Evolutionary conservation across 495 filamentous ascomycete species (phyloP).

Genomic region (Xylaria scruposa): DNA sequence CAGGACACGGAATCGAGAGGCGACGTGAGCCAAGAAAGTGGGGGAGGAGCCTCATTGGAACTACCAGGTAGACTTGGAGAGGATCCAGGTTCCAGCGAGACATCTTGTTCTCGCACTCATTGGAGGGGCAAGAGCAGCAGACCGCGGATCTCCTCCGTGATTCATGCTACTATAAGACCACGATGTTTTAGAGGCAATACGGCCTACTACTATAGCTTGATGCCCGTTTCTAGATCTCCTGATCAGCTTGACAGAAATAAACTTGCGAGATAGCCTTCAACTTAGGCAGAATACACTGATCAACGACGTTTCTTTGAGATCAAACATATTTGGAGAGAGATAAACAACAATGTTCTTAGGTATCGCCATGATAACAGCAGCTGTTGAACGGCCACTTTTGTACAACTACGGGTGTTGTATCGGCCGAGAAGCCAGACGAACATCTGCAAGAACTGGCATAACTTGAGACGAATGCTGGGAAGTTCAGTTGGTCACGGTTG

Average conservation of each 20-base stretch:
- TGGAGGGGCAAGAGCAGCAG: neutral
- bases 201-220: constrained; percentile 1
- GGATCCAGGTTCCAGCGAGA: constrained; percentile 2
- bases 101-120: neutral
- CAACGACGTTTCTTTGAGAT: constrained; percentile 12
- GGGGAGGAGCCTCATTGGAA: constrained; percentile 18
- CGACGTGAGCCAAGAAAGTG: constrained; percentile 22
- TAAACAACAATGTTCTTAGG: neutral
- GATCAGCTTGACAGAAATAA: constrained; percentile 18
- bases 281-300: constrained; percentile 20
- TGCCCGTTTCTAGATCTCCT: constrained; percentile 26
- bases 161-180: neutral
- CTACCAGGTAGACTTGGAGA: constrained; percentile 2
- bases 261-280: neutral
- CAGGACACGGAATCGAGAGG: constrained; percentile 15
- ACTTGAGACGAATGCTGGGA: constrained; percentile 20
- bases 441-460: constrained; percentile 17
- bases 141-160: constrained; percentile 11
- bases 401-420: neutral
- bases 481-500: constrained; percentile 7
- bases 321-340: constrained; percentile 2
- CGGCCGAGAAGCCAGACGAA: neutral
- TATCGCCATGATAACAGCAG: neutral
- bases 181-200: neutral
- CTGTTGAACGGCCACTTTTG: neutral